phyloP scores from a whole-genome alignment of 2,329 filamentous ascomycete genomes.

The Colletotrichum somersetense region DNA sequence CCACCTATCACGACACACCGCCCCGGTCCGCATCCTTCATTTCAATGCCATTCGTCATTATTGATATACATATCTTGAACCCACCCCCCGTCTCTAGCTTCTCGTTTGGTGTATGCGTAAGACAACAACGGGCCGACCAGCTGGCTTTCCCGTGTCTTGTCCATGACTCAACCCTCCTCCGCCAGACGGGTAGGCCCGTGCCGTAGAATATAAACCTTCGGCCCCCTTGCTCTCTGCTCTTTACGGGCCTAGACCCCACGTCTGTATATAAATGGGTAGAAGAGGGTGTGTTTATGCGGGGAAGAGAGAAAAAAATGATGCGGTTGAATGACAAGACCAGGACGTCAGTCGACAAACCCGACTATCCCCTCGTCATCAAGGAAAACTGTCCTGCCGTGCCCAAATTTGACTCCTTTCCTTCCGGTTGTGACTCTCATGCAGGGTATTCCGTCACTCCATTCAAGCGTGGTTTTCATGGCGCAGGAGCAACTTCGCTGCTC shows the following conservation, averaged over 20 bases:
- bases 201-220: neutral
- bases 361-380: conserved; percentile 32
- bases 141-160: neutral
- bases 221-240: neutral
- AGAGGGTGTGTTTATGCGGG: conserved; percentile 24
- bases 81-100: conserved; percentile 12
- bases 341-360: conserved; percentile 11
- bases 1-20: neutral
- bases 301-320: conserved; percentile 37
- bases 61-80: conserved; percentile 38
- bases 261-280: conserved; percentile 36
- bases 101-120: neutral
- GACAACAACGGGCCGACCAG: conserved; percentile 6
- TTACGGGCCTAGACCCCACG: conserved; percentile 11
- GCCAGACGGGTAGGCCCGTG: neutral
- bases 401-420: conserved; percentile 42
- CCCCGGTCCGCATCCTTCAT: neutral
- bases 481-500: conserved; percentile 33
- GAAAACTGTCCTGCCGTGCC: conserved; percentile 39
- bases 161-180: neutral
- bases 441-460: conserved; percentile 42
- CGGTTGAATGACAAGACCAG: conserved; percentile 19
- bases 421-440: conserved; percentile 39
- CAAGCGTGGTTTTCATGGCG: conserved; percentile 40
- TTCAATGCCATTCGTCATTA: conserved; percentile 39